These are phyloP conservation scores for Quercus phellos DNA, from an alignment of 331 rosid genomes.

Conservation along the genomic window DNA sequence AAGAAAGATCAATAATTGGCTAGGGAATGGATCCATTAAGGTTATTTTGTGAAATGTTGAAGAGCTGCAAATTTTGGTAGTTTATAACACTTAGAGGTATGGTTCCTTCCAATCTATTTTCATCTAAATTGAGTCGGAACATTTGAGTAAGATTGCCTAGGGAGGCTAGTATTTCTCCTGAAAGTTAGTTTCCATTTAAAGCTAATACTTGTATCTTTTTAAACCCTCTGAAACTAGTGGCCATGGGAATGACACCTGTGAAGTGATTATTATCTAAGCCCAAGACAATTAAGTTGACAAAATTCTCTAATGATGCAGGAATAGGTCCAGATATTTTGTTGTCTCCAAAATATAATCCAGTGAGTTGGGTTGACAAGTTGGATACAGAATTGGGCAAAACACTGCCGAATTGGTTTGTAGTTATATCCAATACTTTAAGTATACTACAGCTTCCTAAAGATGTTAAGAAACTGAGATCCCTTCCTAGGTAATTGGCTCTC, in stretches of 20 bases:
- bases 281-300: conserved; percentile 17
- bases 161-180: conserved; percentile 32
- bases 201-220: conserved; percentile 18
- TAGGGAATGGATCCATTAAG: conserved; percentile 19
- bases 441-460: conserved; percentile 33
- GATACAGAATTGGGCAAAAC: conserved; percentile 28
- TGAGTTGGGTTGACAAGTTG: conserved; percentile 34
- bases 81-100: conserved; percentile 24
- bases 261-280: conserved; percentile 17
- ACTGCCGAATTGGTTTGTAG: conserved; percentile 31
- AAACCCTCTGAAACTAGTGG: conserved; percentile 27
- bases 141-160: conserved; percentile 37
- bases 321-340: conserved; percentile 35
- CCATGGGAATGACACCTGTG: conserved; percentile 27
- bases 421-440: background rate
- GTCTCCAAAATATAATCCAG: background rate
- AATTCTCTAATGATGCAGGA: conserved; percentile 25
- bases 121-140: background rate
- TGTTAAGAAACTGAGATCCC: conserved; percentile 26
- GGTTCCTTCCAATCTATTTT: conserved; percentile 32
- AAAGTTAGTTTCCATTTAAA: conserved; percentile 24
- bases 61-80: background rate
- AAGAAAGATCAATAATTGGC: conserved; percentile 1
- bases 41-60: conserved; percentile 16
- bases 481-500: conserved; percentile 21